Evolutionary conservation across 768 basidiomycete genomes (phyloP).

Genomic region (Cubamyces lactineus): DNA sequence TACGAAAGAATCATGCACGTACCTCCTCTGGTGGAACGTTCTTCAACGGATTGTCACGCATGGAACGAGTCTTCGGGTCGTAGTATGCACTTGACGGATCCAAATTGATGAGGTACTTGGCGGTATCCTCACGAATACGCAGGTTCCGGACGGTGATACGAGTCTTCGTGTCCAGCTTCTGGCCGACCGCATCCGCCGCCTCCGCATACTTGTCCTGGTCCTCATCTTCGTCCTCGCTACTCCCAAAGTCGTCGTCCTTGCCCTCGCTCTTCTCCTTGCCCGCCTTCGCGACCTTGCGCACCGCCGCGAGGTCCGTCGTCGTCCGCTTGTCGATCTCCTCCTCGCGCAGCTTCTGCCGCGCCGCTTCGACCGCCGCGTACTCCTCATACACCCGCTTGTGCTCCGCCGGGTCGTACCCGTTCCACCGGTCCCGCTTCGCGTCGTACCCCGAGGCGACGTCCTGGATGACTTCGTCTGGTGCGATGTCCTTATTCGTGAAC

Average conservation of each 20-base stretch:
- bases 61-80: slow-evolving; percentile 98
- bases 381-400: slow-evolving; percentile 91
- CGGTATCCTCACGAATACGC: slow-evolving; percentile 98
- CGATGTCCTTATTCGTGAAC: slow-evolving; percentile 87
- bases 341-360: slow-evolving; percentile 87
- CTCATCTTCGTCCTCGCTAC: slow-evolving; percentile 92
- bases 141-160: slow-evolving; percentile 97
- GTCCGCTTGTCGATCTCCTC: slow-evolving; percentile 99
- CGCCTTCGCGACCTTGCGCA: slow-evolving; percentile 93
- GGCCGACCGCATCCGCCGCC: slow-evolving; percentile 95
- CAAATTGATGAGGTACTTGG: slow-evolving; percentile 97
- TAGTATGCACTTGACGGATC: slow-evolving; percentile 97
- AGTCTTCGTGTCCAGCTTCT: slow-evolving; percentile 97
- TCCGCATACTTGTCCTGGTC: slow-evolving; percentile 99
- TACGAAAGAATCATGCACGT: slow-evolving; percentile 35
- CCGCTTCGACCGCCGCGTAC: slow-evolving; percentile 90
- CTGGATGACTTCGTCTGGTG: slow-evolving; percentile 89
- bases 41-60: slow-evolving; percentile 93
- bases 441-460: slow-evolving; percentile 79
- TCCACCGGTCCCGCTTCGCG: slow-evolving; percentile 97
- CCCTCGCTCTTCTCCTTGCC: slow-evolving; percentile 73
- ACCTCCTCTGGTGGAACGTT: slow-evolving; percentile 87
- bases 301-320: slow-evolving; percentile 87
- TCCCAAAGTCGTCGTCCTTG: slow-evolving; percentile 91
- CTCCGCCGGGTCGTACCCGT: slow-evolving; percentile 91